Evolutionary conservation across 805 yeast species (phyloP), one percentile per base, ranked within the genome.

Genomic region (Saccharomycopsis schoenii): DNA sequence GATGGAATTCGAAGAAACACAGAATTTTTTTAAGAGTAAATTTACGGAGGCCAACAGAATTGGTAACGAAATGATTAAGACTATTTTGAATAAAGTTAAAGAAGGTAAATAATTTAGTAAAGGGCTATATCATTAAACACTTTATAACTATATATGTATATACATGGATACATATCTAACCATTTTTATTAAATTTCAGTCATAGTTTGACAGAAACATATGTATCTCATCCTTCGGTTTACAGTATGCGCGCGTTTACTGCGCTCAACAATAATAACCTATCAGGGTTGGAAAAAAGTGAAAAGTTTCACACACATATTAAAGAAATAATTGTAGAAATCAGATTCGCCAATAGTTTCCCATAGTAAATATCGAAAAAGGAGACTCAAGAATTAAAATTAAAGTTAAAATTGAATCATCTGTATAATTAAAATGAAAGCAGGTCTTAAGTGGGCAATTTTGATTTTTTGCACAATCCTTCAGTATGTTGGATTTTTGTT

Each of bases 11-110:
- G 92, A 86, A 67, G 79, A 79, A 55, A 88, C 96, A 0, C 97
- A 90, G 69, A 69, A 76, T n/a, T 94, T 88, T 72, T 94, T 94
- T 73, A 74, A 80, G 63, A 96, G 90, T 12, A 92, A 86, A 88
- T 80, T 92, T 60, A 84, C 90, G 1, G 97, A 92, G 68, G 97
- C 97, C 10, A 88, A 86, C 66, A 82, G 80, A 56, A 78, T 91
- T 55, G 98, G 98, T 11, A 94, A 93, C 73, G 96, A 89, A 66
- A 93, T 93, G 99, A 88, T 94, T 64, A 83, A 83, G 69, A 88
- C 89, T 10, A 89, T 90, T 40, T 73, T 86, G 62, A 55, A 64
- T 54, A 57, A 60, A 54, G 63, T 64, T 12, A 54, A 58, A 24
- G 61, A 62, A 29, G 43, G 60, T 4, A 64, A 61, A 14, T 21